A percentile compares a stretch with the other conserved stretches of the same genome.
Evolutionary conservation across 2,329 filamentous ascomycete species (phyloP).

Genomic region (Sclerotinia borealis): DNA sequence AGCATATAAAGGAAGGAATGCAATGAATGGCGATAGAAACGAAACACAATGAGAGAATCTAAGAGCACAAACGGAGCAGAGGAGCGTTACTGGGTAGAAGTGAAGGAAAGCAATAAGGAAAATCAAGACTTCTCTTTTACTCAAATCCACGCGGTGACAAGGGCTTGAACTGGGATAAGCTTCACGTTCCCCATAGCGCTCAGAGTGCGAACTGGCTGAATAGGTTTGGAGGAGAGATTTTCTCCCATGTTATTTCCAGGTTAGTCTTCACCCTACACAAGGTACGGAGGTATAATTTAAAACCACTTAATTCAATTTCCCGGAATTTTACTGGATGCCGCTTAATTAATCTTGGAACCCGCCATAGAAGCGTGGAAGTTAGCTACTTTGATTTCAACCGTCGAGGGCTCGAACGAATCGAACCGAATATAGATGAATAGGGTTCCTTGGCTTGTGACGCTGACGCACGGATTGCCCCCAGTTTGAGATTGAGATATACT

Average conservation of each 20-base stretch:
- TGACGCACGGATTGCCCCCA: slow-evolving; percentile 2
- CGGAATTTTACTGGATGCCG: not conserved
- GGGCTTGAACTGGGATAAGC: slow-evolving; percentile 4
- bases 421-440: not conserved
- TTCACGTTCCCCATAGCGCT: slow-evolving; percentile 8
- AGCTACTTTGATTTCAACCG: not conserved
- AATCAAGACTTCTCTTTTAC: slow-evolving; percentile 1
- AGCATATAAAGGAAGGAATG: not conserved
- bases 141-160: slow-evolving; percentile 2
- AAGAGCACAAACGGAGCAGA: not conserved
- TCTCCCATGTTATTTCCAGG: slow-evolving; percentile 1
- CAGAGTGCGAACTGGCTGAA: slow-evolving; percentile 3
- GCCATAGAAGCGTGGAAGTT: not conserved
- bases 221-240: not conserved
- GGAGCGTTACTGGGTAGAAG: slow-evolving; percentile 2
- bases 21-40: not conserved
- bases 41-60: slow-evolving; percentile 1
- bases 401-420: not conserved
- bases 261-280: not conserved
- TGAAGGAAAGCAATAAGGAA: slow-evolving; percentile 6
- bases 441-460: slow-evolving; percentile 1
- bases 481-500: slow-evolving; percentile 6
- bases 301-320: slow-evolving; percentile 3
- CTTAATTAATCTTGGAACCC: not conserved
- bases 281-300: slow-evolving; percentile 2